Evolutionary conservation across 1,284 basidiomycete genomes (phyloP).

Genomic region (Boletellus deceptivus): DNA sequence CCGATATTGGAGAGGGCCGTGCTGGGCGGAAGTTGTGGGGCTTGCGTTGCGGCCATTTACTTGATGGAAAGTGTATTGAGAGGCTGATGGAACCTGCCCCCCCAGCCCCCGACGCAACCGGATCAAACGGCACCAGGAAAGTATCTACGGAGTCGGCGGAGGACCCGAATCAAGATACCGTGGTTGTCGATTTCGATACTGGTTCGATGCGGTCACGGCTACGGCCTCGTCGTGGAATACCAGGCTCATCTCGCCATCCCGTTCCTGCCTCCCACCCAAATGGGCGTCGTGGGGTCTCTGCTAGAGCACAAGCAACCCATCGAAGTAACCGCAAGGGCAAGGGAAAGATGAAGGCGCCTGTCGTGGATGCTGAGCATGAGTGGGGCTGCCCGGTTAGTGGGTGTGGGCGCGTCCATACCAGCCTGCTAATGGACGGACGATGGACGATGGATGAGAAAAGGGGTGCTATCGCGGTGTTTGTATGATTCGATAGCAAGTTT

Average conservation of each 20-base stretch:
- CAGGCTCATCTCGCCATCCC: conserved; percentile 12
- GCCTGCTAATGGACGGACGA: conserved; percentile 50
- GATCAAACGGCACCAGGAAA: conserved; percentile 33
- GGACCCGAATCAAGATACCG: conserved; percentile 27
- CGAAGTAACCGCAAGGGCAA: conserved; percentile 38
- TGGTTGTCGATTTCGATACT: conserved; percentile 13
- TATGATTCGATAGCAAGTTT: conserved; percentile 29
- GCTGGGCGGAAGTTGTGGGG: conserved; percentile 57
- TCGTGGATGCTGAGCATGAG: conserved; percentile 47
- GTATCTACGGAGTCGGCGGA: conserved; percentile 2
- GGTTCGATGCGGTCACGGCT: conserved; percentile 54
- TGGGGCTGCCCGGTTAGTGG: conserved; percentile 64
- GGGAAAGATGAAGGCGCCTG: conserved; percentile 36
- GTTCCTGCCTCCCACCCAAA: background rate
- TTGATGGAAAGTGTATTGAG: conserved; percentile 71
- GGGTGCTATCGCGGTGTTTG: conserved; percentile 50
- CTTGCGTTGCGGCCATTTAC: conserved; percentile 69
- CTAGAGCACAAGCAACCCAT: conserved; percentile 4
- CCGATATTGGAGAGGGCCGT: conserved; percentile 35
- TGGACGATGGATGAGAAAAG: conserved; percentile 47
- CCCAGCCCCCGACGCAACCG: conserved; percentile 12
- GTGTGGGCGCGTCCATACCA: conserved; percentile 54
- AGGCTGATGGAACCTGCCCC: conserved; percentile 48
- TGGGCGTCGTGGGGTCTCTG: conserved; percentile 4
- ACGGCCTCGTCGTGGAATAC: conserved; percentile 40